A percentile compares a stretch with the other conserved stretches of the same genome.
These are phyloP conservation scores for Raphidocelis subcapitata DNA, from an alignment of 139 green algal species.

Conservation along the genomic window DNA sequence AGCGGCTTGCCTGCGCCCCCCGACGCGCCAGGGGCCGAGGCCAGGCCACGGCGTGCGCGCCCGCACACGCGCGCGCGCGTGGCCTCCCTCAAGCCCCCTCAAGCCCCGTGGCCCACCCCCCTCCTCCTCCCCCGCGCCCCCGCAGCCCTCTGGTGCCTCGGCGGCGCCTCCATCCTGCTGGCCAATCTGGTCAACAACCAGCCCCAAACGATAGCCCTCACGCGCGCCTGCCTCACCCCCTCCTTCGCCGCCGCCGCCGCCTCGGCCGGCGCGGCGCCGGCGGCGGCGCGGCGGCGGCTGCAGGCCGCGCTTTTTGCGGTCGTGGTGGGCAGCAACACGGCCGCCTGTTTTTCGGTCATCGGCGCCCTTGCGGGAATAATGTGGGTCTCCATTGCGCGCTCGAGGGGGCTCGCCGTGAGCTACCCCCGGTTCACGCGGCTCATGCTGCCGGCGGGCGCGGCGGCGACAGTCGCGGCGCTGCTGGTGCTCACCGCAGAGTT, in stretches of 20 bases:
- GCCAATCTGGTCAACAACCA: slow-evolving; percentile 59
- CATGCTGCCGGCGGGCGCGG: slow-evolving; percentile 34
- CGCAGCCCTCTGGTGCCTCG: slow-evolving; percentile 33
- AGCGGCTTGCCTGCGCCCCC: no score
- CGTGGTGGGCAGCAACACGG: slow-evolving; percentile 45
- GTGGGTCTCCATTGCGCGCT: slow-evolving; percentile 30
- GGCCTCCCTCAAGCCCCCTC: no score
- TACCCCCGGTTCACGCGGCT: slow-evolving; percentile 32
- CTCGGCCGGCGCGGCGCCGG: neutral
- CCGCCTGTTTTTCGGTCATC: slow-evolving; percentile 46
- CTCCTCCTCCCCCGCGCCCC: neutral
- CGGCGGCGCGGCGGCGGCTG: neutral
- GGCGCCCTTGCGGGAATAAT: slow-evolving; percentile 54
- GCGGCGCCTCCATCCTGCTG: slow-evolving; percentile 26
- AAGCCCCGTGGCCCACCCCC: no score
- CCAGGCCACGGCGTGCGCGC: no score
- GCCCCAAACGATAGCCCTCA: slow-evolving; percentile 61
- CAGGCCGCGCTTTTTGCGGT: slow-evolving; percentile 33
- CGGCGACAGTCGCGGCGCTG: slow-evolving; percentile 14
- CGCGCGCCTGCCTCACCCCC: slow-evolving; percentile 29
- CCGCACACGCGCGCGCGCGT: no score
- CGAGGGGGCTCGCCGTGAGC: neutral
- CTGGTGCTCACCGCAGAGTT: slow-evolving; percentile 35
- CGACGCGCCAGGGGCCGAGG: no score
- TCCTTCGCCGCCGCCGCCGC: slow-evolving; percentile 4